Evolutionary conservation across 768 basidiomycete genomes (phyloP), one percentile per base, ranked within the genome.

Genomic region (Boletus rufocinnamomeus): DNA sequence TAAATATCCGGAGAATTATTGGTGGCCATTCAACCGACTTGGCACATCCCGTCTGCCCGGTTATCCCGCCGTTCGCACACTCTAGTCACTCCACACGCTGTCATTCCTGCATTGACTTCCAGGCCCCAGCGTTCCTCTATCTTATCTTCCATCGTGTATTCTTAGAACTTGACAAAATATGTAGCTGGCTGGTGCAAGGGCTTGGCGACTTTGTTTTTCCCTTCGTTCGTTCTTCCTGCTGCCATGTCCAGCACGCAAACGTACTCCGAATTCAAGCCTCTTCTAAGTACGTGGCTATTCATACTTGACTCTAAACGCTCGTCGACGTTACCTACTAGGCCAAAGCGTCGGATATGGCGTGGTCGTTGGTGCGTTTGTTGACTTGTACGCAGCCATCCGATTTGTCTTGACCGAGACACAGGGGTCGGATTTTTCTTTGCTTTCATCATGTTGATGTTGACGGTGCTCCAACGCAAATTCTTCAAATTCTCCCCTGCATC

Each of bases 371-470:
- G 54, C 30, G 75, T 59, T 4, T 14, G 54, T 35, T 25, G 19
- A 34, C 25, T 44, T 23, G 30, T 28, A 11, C 16, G 16, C 38
- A 16, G 40, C 14, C 13, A n/a, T 7, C 37, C 38, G 32, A 32
- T 34, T 46, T 19, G 8, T 32, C 34, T 28, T 49, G 27, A 60
- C 32, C 11, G 9, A 56, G 27, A 10, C 47, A 32, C 41, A 79
- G 80, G 81, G 38, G 78, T 81, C 45, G 81, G 80, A 1, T 80
- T 81, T 65, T 80, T 81, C 70, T 81, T 82, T 51, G 79, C 80
- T 0, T 70, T 74, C 32, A 44, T 82, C 43, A 82, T 80, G 80
- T 68, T 81, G 6, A 62, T 76, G 27, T 66, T 81, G 58, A 81
- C 81, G 1, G 64, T 69, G 17, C 66, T 83, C 7, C 81, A 81